A percentile compares a stretch with the other conserved stretches of the same genome.
phyloP scores from a whole-genome alignment of 2,329 filamentous ascomycete genomes.

The Chalaropsis thielavioides region DNA sequence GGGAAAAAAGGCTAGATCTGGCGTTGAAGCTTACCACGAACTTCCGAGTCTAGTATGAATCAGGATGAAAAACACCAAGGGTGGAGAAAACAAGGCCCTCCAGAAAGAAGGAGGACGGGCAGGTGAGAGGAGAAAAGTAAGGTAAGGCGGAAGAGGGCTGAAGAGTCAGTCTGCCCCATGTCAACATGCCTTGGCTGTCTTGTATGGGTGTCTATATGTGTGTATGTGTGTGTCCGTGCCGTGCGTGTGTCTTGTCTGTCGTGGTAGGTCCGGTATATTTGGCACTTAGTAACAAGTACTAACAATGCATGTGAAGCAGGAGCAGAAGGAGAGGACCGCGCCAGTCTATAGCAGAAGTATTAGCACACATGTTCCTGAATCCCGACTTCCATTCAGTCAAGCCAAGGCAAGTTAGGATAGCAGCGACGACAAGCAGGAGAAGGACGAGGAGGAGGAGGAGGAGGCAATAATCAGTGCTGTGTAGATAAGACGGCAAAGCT shows the following conservation, averaged over 20 bases:
- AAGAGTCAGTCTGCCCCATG: not conserved
- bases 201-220: not conserved
- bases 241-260: too few species aligned
- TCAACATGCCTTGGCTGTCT: not conserved
- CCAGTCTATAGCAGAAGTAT: not conserved
- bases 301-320: not conserved
- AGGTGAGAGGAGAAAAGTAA: not conserved
- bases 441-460: not conserved
- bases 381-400: not conserved
- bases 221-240: not conserved
- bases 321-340: not conserved
- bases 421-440: too few species aligned
- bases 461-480: not conserved
- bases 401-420: not conserved
- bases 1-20: slow-evolving; percentile 3
- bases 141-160: not conserved
- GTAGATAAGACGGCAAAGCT: not conserved
- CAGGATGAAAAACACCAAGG: not conserved
- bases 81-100: not conserved
- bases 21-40: slow-evolving; percentile 3
- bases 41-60: slow-evolving; percentile 5
- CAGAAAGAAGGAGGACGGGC: not conserved
- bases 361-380: not conserved
- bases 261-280: too few species aligned
- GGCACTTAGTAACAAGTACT: too few species aligned